Conservation (phyloP, 2,329 filamentous ascomycete species). For the Neopestalotiopsis rosae region DNA sequence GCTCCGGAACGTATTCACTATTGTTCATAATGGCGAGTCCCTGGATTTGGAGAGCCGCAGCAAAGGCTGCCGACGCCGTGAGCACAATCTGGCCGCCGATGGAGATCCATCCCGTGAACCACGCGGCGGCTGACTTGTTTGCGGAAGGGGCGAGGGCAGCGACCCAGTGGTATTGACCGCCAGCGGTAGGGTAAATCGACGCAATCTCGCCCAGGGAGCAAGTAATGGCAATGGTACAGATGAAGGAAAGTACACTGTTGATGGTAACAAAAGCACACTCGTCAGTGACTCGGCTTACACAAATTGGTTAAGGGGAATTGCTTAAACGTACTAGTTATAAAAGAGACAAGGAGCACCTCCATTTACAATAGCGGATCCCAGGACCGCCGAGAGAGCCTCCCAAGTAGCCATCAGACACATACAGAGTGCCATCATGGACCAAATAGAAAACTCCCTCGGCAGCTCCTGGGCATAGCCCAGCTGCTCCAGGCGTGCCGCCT, state of each 20-base stretch:
- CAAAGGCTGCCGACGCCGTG: conserved; percentile 53
- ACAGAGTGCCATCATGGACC: conserved; percentile 48
- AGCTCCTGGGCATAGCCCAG: conserved; percentile 33
- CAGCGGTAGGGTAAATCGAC: conserved; percentile 41
- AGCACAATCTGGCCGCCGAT: conserved; percentile 51
- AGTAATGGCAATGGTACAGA: conserved; percentile 44
- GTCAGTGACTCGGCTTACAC: neutral
- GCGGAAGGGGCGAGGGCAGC: conserved; percentile 41
- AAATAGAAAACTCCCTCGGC: conserved; percentile 42
- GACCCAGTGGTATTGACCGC: conserved; percentile 51
- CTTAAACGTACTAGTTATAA: conserved; percentile 45
- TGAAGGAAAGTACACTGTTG: conserved; percentile 44
- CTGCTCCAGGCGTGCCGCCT: conserved; percentile 17
- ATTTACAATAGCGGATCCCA: conserved; percentile 47
- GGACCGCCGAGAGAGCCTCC: conserved; percentile 53
- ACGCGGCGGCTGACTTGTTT: conserved; percentile 41
- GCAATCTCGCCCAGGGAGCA: conserved; percentile 46
- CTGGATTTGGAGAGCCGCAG: conserved; percentile 49
- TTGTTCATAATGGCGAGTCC: conserved; percentile 48
- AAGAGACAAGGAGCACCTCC: conserved; percentile 53
- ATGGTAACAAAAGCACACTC: neutral
- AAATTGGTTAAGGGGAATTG: neutral
- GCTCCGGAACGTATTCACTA: conserved; percentile 42
- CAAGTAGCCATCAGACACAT: conserved; percentile 57
- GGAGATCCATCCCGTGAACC: conserved; percentile 51